Base-by-base conservation (phyloP, 192 early-diverging fungal genomes). In the Blastocladiella britannica region DNA sequence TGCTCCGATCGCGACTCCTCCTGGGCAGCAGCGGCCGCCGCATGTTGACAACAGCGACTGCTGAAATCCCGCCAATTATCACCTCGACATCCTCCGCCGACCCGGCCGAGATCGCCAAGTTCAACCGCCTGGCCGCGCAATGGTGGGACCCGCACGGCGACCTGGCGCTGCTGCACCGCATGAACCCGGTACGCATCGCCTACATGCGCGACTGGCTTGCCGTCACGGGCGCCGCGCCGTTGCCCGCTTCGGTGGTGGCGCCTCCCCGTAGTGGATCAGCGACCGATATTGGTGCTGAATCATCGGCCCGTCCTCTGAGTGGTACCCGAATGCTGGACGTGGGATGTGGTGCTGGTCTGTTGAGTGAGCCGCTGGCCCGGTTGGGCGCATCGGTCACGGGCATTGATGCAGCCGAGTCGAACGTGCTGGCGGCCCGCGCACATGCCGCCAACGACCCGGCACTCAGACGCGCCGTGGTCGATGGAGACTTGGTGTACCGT, bases 91-190 rank as follows among this genome's bases (percentile, higher is more conserved):
- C 67, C 25, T 77, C 82, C 23, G 75, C 88, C 24, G 70, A 86
- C 58, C 63, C 72, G 28, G 70, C 67, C 3, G 89, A 91, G 62
- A 71, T 91, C 28, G 63, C 71, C 31, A 89, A 89, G 59, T 91
- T 91, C 57, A 73, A 73, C 29, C 67, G 65, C 23, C 72, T 81
- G 52, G 69, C 85, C n/a, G 60, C 66, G 24, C 74, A 85, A 60
- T 97, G 93, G 93, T 97, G 91, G 88, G 80, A 91, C 57, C 82
- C 91, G 5, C 59, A 70, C 22, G 93, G 93, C 5, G 77, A 84
- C 27, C 87, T 88, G 69, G 81, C 72, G 29, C 80, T 93, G 74
- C 72, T 97, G 7, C 87, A 87, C 59, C 64, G 73, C 22, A 77
- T 86, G 76, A 84, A 87, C 67, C 69, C 71, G 5, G 64, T 79